Evolutionary conservation across 805 yeast species (phyloP), one percentile per base, ranked within the genome.

Genomic region (Saccharomycopsis amapae): DNA sequence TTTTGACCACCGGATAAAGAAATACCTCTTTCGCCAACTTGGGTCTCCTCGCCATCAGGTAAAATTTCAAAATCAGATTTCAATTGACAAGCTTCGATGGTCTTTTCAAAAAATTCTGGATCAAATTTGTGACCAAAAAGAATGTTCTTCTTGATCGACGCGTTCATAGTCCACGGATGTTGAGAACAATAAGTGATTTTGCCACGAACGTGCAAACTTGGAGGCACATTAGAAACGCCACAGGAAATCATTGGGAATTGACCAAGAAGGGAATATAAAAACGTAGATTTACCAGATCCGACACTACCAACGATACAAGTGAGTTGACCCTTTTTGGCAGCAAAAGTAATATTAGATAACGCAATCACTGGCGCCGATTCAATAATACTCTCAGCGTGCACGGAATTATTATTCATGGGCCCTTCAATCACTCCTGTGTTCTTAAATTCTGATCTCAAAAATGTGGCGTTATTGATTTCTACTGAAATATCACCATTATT

Each of bases 11-110:
- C 81, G 6, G 78, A 88, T 46, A 90, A 70, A 0, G 96, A 81
- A 48, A 90, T 86, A 64, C 98, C 98, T 67, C 90, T 90, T 66
- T 93, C 97, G 62, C 97, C 97, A 62, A 90, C 84, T 64, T 87
- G 93, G n/a, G 98, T 93, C 37, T 64, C 67, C 51, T 75, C 79
- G 4, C 77, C 77, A 50, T 74, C 75, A 3, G 77, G 72, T 32
- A 75, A 60, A 3, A 69, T 63, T 19, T 64, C 61, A 28, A 75
- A 60, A 56, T 75, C 79, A 3, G 66, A 63, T 7, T 56, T 35
- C 48, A 75, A 60, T 39, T 73, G 75, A 57, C 79, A 75, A 0
- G 76, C 76, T 36, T 62, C 61, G 3, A 75, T 49, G 1, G 75
- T 70, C 18, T 63, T 56, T 5, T 65, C 45, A 53, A 75, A 75